Conservation (phyloP, 2,329 filamentous ascomycete species). For the Thermothelomyces thermophilus region DNA sequence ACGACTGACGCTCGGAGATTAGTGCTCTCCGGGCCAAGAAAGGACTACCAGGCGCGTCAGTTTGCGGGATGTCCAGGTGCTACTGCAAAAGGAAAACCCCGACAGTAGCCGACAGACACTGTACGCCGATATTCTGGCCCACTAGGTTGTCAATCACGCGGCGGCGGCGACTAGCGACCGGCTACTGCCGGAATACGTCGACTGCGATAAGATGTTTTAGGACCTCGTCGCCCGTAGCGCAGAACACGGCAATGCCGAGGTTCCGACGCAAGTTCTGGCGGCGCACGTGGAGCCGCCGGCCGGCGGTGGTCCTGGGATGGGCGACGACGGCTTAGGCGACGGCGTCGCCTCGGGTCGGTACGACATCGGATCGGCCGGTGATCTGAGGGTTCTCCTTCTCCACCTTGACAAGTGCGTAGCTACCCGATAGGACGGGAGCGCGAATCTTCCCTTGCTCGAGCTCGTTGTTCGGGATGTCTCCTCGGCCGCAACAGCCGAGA, state of each 20-base stretch:
- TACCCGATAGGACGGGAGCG: slow-evolving; percentile 2
- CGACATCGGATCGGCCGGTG: neutral
- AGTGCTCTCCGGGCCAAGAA: neutral
- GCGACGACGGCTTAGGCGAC: neutral
- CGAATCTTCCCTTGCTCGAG: slow-evolving; percentile 1
- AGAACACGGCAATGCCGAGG: neutral
- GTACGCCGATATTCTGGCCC: neutral
- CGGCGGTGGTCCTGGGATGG: neutral
- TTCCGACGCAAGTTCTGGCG: neutral
- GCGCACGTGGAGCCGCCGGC: neutral
- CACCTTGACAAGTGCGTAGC: slow-evolving; percentile 1
- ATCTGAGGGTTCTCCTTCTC: neutral
- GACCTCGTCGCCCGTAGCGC: neutral
- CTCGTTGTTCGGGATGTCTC: neutral
- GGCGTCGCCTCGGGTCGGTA: neutral
- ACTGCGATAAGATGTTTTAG: neutral
- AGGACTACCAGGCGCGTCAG: neutral
- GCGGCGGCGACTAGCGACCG: neutral
- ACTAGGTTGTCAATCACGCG: neutral
- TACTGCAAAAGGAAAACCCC: neutral
- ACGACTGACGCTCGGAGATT: slow-evolving; percentile 1
- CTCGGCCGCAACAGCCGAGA: neutral
- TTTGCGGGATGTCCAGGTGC: slow-evolving; percentile 1
- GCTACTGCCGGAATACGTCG: neutral
- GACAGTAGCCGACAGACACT: neutral